Evolutionary conservation across 164 flowering plant genomes (phyloP).

Genomic region (Piper betle): DNA sequence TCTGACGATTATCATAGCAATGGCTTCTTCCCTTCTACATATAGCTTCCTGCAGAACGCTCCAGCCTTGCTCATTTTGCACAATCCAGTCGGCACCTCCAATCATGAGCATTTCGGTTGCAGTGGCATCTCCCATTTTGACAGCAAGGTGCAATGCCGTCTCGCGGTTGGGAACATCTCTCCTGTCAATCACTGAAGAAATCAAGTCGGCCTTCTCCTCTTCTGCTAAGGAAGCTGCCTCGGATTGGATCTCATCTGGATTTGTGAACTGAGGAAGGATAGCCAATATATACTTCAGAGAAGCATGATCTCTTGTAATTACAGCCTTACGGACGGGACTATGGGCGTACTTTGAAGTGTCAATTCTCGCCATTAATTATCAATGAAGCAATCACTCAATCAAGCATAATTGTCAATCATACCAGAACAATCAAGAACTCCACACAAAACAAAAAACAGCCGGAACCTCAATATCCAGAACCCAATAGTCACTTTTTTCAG

Average conservation of each 20-base stretch:
- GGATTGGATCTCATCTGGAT: slow-evolving; percentile 43
- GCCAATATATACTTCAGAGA: slow-evolving; percentile 43
- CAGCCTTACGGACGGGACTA: slow-evolving; percentile 67
- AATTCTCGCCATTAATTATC: slow-evolving; percentile 28
- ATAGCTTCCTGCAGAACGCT: slow-evolving; percentile 86
- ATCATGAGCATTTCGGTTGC: slow-evolving; percentile 67
- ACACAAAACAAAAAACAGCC: not conserved
- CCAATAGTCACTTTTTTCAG: too few species aligned
- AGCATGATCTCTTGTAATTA: slow-evolving; percentile 42
- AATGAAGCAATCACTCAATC: slow-evolving; percentile 4
- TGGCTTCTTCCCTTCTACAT: slow-evolving; percentile 48
- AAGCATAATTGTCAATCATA: slow-evolving; percentile 1
- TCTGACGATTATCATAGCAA: slow-evolving; percentile 61
- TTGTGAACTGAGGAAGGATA: slow-evolving; percentile 38
- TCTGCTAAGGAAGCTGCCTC: slow-evolving; percentile 49
- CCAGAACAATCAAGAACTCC: not conserved
- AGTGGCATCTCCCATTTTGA: slow-evolving; percentile 50
- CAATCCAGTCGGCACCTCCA: slow-evolving; percentile 82
- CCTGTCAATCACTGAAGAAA: slow-evolving; percentile 54
- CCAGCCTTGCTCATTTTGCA: slow-evolving; percentile 80
- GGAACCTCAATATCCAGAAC: too few species aligned
- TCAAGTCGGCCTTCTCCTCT: slow-evolving; percentile 65
- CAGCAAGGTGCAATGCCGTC: slow-evolving; percentile 81
- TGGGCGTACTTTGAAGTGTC: slow-evolving; percentile 43
- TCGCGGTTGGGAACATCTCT: slow-evolving; percentile 78